Evolutionary conservation across 1,284 basidiomycete genomes (phyloP), one percentile per base, ranked within the genome.

Genomic region (Grifola frondosa): DNA sequence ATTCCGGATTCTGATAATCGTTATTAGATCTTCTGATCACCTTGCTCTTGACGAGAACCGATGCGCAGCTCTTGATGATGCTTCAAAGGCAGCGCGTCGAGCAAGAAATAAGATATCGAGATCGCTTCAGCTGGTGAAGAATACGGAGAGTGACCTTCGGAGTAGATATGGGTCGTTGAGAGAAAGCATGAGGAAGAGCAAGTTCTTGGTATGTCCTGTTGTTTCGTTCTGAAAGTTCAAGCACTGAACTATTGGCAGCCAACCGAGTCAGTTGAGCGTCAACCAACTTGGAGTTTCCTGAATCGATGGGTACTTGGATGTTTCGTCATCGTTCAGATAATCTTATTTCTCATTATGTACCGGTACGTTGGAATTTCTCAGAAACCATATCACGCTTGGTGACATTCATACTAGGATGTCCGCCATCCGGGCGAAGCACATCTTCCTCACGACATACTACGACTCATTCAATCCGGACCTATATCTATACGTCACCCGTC

Each of bases 391-490:
- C n/a, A 37, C 21, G 19, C 35, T 33, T 19, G 54, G 56, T 38
- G 32, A 50, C 8, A 36, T 44, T 5, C 31, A 30, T 35, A 25
- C 16, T 20, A 75, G 74, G 53, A 66, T 70, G 38, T 67, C 68
- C 40, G 61, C 61, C 28, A 50, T 57, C 34, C 63, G 71, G 44
- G 73, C 74, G 36, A 65, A 57, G 48, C 64, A 68, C 24, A 60
- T 75, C 35, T 79, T 78, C 56, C 63, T 78, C 44, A 77, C 73
- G 44, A 77, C 76, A 47, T 88, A 86, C 54, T 86, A 83, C 57
- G 84, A 88, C 58, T 80, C 85, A 42, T 80, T 84, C 65, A 77
- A 84, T 57, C 78, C 82, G 15, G 79, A 86, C 57, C 70, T 86
- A 35, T 74, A 84, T 60, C 59, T 77, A 40, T 74, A 80, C 63